Conservation (phyloP, 2,329 filamentous ascomycete species). For the Fusarium sp. region DNA sequence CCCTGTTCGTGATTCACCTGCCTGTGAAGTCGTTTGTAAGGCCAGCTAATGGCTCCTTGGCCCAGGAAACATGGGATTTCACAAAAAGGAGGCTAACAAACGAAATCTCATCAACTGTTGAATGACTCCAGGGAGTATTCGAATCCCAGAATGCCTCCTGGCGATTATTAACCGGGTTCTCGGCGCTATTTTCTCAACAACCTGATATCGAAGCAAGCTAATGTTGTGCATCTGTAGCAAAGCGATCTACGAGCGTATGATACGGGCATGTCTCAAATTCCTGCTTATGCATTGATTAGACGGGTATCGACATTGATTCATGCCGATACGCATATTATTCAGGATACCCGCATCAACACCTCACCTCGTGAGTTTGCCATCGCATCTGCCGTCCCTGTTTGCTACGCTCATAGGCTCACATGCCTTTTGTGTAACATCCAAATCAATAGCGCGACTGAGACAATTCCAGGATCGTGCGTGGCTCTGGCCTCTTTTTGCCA, state of each 20-base stretch:
- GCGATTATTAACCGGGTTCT: neutral
- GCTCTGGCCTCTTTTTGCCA: neutral
- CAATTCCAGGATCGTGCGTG: neutral
- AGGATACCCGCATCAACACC: neutral
- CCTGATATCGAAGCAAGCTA: neutral
- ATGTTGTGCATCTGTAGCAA: neutral
- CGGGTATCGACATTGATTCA: neutral
- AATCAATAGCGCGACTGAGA: neutral
- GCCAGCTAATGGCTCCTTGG: neutral
- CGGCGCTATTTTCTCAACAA: neutral
- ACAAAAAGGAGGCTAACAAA: neutral
- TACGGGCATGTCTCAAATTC: neutral
- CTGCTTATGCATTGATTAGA: neutral
- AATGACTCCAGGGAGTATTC: neutral
- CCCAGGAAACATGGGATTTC: neutral
- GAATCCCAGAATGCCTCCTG: neutral
- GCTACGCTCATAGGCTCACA: neutral
- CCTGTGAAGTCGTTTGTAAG: neutral
- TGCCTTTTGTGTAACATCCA: neutral
- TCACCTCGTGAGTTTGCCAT: slow-evolving; percentile 16
- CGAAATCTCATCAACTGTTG: neutral
- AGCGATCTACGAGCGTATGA: neutral
- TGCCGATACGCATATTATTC: neutral
- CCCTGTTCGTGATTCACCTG: neutral
- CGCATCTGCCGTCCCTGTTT: neutral